Conservation (phyloP, 352 stramenopile species). For the Phytopythium aichiense region DNA sequence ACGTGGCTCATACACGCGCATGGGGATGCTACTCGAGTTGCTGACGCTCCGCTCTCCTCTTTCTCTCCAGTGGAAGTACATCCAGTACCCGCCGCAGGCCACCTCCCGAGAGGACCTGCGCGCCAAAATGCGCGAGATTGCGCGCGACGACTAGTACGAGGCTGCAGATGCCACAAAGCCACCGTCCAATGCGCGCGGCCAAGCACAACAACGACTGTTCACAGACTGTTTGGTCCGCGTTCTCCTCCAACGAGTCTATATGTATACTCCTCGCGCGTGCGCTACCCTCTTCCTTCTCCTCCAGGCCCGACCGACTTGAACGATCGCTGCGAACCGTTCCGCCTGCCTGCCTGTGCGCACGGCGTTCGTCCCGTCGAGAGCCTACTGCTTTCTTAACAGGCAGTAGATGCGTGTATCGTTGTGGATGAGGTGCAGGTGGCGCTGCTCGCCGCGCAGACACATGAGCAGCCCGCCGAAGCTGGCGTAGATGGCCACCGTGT, state of each 20-base stretch:
- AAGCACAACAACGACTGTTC: background rate
- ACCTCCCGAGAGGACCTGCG: slow-evolving; percentile 75
- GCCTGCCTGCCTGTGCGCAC: background rate
- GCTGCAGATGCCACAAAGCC: background rate
- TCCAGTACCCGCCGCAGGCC: slow-evolving; percentile 75
- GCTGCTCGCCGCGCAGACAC: slow-evolving; percentile 95
- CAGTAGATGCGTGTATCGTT: slow-evolving; percentile 97
- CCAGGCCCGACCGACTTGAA: background rate
- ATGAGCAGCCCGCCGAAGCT: slow-evolving; percentile 98
- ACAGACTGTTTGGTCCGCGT: slow-evolving; percentile 1
- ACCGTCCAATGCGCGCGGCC: too few relatives aligned
- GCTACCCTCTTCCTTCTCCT: too few relatives aligned
- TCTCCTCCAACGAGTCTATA: slow-evolving; percentile 1
- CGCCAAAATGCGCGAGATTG: slow-evolving; percentile 70
- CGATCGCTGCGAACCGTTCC: too few relatives aligned
- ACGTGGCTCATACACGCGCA: background rate
- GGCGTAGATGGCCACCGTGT: slow-evolving; percentile 92
- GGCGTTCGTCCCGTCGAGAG: background rate
- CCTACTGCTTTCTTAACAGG: slow-evolving; percentile 85
- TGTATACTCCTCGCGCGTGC: background rate
- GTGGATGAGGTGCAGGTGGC: slow-evolving; percentile 96
- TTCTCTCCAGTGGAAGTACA: slow-evolving; percentile 71
- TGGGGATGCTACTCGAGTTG: too few relatives aligned
- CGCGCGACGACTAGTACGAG: slow-evolving; percentile 32
- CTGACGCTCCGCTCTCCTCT: background rate